A percentile compares a stretch with the other conserved stretches of the same genome.
phyloP scores from a whole-genome alignment of 495 filamentous ascomycete species.

The Apodospora peruviana region DNA sequence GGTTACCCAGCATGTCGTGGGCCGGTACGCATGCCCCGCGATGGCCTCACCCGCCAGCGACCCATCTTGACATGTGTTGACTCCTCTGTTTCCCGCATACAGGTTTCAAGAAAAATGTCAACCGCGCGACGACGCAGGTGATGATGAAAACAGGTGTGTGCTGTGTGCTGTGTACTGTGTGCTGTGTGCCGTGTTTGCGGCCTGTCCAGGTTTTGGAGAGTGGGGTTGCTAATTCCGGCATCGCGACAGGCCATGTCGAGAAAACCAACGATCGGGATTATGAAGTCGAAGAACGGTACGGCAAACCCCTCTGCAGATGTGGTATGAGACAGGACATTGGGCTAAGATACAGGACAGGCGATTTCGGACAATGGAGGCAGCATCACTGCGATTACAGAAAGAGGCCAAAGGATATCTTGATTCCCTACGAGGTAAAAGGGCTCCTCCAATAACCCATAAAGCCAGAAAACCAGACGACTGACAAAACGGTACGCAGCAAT shows the following conservation, averaged over 20 bases:
- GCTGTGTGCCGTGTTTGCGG: too few relatives aligned
- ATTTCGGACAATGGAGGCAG: conserved; percentile 93
- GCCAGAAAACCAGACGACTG: not conserved
- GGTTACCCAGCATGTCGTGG: conserved; percentile 60
- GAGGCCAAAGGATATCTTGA: conserved; percentile 97
- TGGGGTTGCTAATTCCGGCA: not conserved
- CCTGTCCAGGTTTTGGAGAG: too few relatives aligned
- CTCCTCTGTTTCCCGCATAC: conserved; percentile 4
- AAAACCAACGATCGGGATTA: conserved; percentile 97
- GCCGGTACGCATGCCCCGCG: conserved; percentile 41
- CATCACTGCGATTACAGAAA: conserved; percentile 85
- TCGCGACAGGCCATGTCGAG: conserved; percentile 78
- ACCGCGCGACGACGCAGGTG: conserved; percentile 96
- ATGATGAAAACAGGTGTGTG: conserved; percentile 98
- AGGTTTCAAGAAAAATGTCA: conserved; percentile 99
- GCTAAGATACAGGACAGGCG: conserved; percentile 48
- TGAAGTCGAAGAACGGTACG: conserved; percentile 91
- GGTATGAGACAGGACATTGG: not conserved
- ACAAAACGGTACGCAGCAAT: conserved; percentile 56
- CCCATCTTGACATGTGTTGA: not conserved
- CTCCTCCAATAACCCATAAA: not conserved
- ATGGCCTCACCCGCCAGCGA: conserved; percentile 5
- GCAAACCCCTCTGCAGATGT: not conserved
- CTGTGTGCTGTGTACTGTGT: too few relatives aligned
- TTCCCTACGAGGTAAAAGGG: conserved; percentile 70